Conservation (phyloP, 2,329 filamentous ascomycete species). For the Paecilomyces variotii region DNA sequence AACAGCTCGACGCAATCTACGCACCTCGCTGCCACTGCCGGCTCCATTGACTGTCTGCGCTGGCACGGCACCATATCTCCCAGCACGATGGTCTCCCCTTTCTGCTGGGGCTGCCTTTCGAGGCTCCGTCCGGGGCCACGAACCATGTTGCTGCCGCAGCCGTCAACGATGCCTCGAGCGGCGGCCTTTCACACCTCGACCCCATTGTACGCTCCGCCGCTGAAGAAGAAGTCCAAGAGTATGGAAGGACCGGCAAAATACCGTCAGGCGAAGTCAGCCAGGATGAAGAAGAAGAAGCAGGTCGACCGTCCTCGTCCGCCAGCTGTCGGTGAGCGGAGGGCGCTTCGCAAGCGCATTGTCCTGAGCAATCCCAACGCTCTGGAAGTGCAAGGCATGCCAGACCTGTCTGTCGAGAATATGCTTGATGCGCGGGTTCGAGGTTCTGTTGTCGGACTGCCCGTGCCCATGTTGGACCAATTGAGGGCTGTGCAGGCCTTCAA, state of each 20-base stretch:
- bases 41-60: conserved; percentile 17
- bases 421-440: conserved; percentile 51
- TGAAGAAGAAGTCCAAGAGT: conserved; percentile 43
- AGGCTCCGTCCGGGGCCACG: conserved; percentile 37
- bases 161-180: conserved; percentile 39
- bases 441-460: conserved; percentile 61
- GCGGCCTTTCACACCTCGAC: conserved; percentile 41
- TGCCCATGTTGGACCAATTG: conserved; percentile 66
- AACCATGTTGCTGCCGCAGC: conserved; percentile 26
- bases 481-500: conserved; percentile 86
- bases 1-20: conserved; percentile 12
- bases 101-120: conserved; percentile 53
- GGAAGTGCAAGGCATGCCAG: conserved; percentile 59
- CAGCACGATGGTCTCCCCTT: conserved; percentile 47
- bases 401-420: conserved; percentile 51
- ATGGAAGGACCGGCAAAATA: conserved; percentile 22
- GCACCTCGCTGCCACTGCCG: conserved; percentile 7
- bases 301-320: conserved; percentile 50
- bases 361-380: conserved; percentile 92
- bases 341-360: conserved; percentile 77
- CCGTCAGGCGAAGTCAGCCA: conserved; percentile 31
- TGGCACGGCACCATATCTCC: conserved; percentile 24
- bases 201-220: conserved; percentile 25
- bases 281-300: conserved; percentile 38
- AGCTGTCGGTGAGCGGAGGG: conserved; percentile 72